Evolutionary conservation across 2,329 filamentous ascomycete species (phyloP), one percentile per base, ranked within the genome.

Genomic region (Penicillium sp.): DNA sequence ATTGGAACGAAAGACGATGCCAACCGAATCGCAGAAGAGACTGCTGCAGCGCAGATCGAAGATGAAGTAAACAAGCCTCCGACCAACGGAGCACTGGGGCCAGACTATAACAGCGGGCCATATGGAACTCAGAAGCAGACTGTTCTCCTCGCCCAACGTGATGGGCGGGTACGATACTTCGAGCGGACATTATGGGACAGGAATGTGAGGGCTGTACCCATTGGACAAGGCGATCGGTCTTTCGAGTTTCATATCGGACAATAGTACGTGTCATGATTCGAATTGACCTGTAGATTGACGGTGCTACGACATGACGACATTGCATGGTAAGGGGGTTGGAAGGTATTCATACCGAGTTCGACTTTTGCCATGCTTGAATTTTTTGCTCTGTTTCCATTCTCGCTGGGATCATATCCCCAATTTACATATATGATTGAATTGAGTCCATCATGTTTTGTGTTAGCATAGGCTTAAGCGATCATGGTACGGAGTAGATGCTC

Each of bases 111-210:
- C 50, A 77, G 74, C 55, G 83, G 82, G 0, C 72, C 81, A 8
- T 89, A 89, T 67, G 86, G 86, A 0, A 89, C 86, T 2, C 84
- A 87, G 67, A 86, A 85, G 70, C 85, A 88, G 68, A 86, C 83
- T 1, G 74, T 88, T 8, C 75, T 88, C 2, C 70, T 89, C 14
- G 84, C 87, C 21, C 76, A 81, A 63, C 72, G 74, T 29, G 66
- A 80, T n/a, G 84, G 84, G 2, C 78, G 79, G 53, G 79, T 86
- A 35, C 83, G 79, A n/a, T 88, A 84, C 64, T 77, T 87, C 33
- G 86, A 89, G 70, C 76, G 85, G 55, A 87, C 85, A 19, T 68
- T 88, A 21, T 87, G 80, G 65, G 83, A 86, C 64, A 72, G 78
- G 13, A 69, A 82, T 46, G 83, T 80, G 3, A 75, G 76, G 35